Evolutionary conservation across 306 rosid species (phyloP).

Genomic region (Castanea mollissima): DNA sequence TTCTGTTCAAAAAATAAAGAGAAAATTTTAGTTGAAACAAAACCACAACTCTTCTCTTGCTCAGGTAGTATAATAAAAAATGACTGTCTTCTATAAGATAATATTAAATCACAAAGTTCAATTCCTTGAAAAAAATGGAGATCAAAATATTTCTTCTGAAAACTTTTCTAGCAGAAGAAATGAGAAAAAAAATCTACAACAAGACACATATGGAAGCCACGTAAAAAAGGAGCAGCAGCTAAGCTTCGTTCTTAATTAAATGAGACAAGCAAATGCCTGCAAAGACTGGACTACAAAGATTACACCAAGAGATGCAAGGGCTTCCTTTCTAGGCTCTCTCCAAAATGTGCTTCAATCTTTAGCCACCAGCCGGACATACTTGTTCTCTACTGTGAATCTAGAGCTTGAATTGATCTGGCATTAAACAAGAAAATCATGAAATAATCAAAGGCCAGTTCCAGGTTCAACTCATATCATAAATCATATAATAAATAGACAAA

Average conservation of each 20-base stretch:
- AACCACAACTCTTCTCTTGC: neutral
- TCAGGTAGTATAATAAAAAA: neutral
- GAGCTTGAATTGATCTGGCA: constrained; percentile 82
- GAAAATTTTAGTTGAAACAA: neutral
- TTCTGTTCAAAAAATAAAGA: no score
- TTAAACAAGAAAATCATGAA: constrained; percentile 15
- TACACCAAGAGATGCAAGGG: constrained; percentile 1
- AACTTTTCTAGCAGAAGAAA: neutral
- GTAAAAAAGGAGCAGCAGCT: neutral
- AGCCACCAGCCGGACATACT: constrained; percentile 62
- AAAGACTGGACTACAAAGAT: constrained; percentile 9
- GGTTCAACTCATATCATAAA: neutral
- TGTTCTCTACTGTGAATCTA: constrained; percentile 60
- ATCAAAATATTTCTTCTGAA: constrained; percentile 11
- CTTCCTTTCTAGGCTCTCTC: neutral
- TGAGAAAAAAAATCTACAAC: neutral
- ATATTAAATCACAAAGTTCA: neutral
- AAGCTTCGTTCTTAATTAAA: neutral
- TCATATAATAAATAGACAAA: neutral
- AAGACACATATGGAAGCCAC: neutral
- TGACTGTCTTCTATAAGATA: constrained; percentile 4
- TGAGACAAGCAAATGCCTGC: constrained; percentile 15
- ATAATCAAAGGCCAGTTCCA: neutral
- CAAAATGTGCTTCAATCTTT: constrained; percentile 35
- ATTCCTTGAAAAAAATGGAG: constrained; percentile 8